These are phyloP conservation scores for Tubosaeta sp. DNA, from an alignment of 768 basidiomycete species.

Conservation along the genomic window DNA sequence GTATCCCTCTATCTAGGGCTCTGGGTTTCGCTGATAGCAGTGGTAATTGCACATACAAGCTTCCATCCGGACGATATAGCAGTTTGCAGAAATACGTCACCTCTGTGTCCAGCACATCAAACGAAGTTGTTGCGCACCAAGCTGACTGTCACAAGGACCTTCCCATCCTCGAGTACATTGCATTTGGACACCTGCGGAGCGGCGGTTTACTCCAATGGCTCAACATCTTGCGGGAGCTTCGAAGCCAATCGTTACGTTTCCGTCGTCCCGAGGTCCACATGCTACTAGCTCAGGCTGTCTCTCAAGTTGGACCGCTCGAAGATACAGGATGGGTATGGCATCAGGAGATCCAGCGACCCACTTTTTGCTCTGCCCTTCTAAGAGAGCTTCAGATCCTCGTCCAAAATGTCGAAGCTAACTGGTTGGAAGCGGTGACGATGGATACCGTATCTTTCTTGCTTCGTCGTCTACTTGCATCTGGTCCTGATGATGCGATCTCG, in stretches of 20 bases:
- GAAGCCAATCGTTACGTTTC: constrained; percentile 34
- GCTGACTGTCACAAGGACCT: constrained; percentile 37
- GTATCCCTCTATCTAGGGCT: constrained; percentile 11
- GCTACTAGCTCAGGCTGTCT: constrained; percentile 43
- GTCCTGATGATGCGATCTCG: constrained; percentile 7
- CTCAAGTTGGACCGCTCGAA: constrained; percentile 24
- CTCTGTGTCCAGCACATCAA: constrained; percentile 35
- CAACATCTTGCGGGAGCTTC: constrained; percentile 45
- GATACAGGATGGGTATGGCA: constrained; percentile 35
- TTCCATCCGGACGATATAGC: constrained; percentile 32
- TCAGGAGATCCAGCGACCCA: constrained; percentile 23
- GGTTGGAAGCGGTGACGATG: constrained; percentile 31
- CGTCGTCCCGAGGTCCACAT: constrained; percentile 35
- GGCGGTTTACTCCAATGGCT: too few species aligned
- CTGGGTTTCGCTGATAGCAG: constrained; percentile 13
- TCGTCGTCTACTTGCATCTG: constrained; percentile 32
- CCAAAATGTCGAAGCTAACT: too few species aligned
- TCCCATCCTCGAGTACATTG: constrained; percentile 40
- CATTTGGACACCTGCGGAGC: too few species aligned
- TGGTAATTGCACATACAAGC: constrained; percentile 28
- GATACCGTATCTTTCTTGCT: constrained; percentile 31
- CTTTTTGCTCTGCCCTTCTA: constrained; percentile 34
- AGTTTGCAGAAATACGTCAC: constrained; percentile 34
- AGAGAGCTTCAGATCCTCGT: constrained; percentile 32
- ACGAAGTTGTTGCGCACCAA: constrained; percentile 40